Evolutionary conservation across 1,139 yeast species (phyloP).

Genomic region (Blastobotrys apis): DNA sequence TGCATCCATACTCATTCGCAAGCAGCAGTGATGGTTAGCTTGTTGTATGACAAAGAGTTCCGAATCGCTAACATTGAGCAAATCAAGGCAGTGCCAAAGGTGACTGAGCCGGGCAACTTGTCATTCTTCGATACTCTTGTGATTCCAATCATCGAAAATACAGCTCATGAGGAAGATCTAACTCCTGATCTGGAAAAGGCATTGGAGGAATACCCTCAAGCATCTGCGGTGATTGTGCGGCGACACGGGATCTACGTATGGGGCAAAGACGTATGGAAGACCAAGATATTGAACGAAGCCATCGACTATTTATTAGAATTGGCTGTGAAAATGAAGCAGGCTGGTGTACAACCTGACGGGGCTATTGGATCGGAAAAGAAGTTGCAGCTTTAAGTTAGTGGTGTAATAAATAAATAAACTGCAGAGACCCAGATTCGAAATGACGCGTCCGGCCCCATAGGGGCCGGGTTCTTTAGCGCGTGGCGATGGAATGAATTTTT

Average conservation of each 20-base stretch:
- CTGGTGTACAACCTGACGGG: conserved; percentile 32
- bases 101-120: conserved; percentile 62
- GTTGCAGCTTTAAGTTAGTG: not conserved
- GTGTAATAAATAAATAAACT: too few species aligned
- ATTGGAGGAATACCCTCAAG: conserved; percentile 61
- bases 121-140: conserved; percentile 69
- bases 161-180: conserved; percentile 82
- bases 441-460: too few species aligned
- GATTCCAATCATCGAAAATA: conserved; percentile 87
- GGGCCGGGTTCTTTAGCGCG: too few species aligned
- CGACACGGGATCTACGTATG: conserved; percentile 94
- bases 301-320: conserved; percentile 82
- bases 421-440: too few species aligned
- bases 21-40: conserved; percentile 73
- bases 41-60: conserved; percentile 67
- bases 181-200: conserved; percentile 60
- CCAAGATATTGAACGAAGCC: conserved; percentile 89
- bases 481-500: too few species aligned
- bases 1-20: conserved; percentile 95
- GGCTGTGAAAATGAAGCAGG: conserved; percentile 65
- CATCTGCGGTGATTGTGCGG: conserved; percentile 85
- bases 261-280: conserved; percentile 92
- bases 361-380: conserved; percentile 25
- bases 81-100: conserved; percentile 83
- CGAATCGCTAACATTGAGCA: conserved; percentile 80